phyloP scores from a whole-genome alignment of 2,329 filamentous ascomycete genomes.

The Lecanicillium sp. region DNA sequence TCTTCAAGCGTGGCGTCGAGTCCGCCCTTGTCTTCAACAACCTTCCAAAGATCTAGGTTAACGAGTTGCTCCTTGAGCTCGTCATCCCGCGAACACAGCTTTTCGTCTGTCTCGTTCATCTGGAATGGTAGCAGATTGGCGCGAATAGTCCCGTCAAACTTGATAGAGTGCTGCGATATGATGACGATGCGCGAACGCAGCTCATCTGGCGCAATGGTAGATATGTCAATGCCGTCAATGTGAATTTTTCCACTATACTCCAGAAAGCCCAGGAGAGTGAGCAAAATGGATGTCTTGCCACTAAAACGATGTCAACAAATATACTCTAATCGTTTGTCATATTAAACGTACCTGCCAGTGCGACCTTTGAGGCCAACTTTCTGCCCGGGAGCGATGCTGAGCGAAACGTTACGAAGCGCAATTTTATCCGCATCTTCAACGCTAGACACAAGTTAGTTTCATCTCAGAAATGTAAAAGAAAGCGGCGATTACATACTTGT shows the following conservation, averaged over 20 bases:
- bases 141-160: constrained; percentile 37
- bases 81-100: constrained; percentile 25
- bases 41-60: constrained; percentile 31
- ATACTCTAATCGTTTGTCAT: not conserved
- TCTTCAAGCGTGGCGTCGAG: constrained; percentile 26
- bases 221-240: constrained; percentile 37
- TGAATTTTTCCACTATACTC: constrained; percentile 6
- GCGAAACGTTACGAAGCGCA: not conserved
- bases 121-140: constrained; percentile 36
- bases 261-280: not conserved
- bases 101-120: constrained; percentile 14
- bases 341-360: not conserved
- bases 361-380: not conserved
- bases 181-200: constrained; percentile 36
- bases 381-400: not conserved
- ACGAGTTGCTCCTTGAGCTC: not conserved
- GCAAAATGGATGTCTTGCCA: constrained; percentile 35
- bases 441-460: not conserved
- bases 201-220: constrained; percentile 30
- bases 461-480: not conserved
- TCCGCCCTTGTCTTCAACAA: constrained; percentile 28
- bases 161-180: constrained; percentile 40
- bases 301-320: constrained; percentile 23
- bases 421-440: not conserved
- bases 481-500: constrained; percentile 17